These are phyloP conservation scores for Fusarium fracticaudum DNA, from an alignment of 2,329 filamentous ascomycete genomes.

Conservation along the genomic window DNA sequence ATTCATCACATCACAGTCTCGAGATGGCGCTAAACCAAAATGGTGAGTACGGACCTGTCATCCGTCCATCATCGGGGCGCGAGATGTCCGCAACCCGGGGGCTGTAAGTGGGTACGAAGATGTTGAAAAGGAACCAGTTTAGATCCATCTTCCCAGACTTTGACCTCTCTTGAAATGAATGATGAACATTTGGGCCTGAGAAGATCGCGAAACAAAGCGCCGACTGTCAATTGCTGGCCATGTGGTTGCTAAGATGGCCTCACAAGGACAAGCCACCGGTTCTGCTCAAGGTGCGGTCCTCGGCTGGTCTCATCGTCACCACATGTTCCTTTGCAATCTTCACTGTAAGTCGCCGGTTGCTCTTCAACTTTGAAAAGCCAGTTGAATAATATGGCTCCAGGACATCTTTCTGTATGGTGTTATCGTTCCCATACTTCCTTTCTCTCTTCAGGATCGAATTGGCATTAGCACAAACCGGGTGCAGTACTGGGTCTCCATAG, in stretches of 20 bases:
- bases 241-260: conserved; percentile 27
- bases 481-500: conserved; percentile 50
- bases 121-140: conserved; percentile 3
- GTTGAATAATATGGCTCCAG: conserved; percentile 30
- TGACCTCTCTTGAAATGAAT: neutral
- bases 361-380: neutral
- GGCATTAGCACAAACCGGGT: conserved; percentile 41
- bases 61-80: conserved; percentile 18
- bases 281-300: conserved; percentile 46
- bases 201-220: neutral
- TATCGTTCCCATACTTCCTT: conserved; percentile 48
- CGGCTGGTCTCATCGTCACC: conserved; percentile 45
- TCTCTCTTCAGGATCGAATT: conserved; percentile 42
- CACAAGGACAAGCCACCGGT: conserved; percentile 39
- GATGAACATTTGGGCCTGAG: neutral
- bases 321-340: conserved; percentile 49
- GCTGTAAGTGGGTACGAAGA: conserved; percentile 22
- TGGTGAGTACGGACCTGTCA: conserved; percentile 10
- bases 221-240: conserved; percentile 6
- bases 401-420: conserved; percentile 50
- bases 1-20: neutral
- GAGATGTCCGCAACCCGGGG: conserved; percentile 19
- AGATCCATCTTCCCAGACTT: neutral
- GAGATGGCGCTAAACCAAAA: conserved; percentile 22
- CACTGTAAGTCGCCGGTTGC: conserved; percentile 38